Evolutionary conservation across 2,329 filamentous ascomycete species (phyloP).

Genomic region (Monosporascus sp.): DNA sequence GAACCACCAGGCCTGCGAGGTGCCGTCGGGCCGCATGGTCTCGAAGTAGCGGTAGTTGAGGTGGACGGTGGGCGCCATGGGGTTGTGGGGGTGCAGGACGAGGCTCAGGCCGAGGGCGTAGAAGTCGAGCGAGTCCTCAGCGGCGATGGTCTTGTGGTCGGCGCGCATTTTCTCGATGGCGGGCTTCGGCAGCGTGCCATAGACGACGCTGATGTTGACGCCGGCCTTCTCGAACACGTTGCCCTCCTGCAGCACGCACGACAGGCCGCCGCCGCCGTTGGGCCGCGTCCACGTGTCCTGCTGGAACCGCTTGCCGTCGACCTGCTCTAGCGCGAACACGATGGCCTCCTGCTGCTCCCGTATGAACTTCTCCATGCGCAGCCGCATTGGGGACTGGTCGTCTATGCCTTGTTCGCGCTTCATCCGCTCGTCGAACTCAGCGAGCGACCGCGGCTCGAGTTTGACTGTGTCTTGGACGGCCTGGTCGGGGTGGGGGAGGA

Average conservation of each 20-base stretch:
- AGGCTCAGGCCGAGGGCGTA: constrained; percentile 91
- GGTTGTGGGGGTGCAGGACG: constrained; percentile 89
- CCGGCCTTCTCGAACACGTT: constrained; percentile 98
- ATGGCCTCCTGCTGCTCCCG: constrained; percentile 89
- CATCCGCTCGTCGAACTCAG: constrained; percentile 74
- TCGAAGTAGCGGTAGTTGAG: constrained; percentile 99
- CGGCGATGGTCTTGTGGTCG: constrained; percentile 84
- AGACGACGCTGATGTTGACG: constrained; percentile 91
- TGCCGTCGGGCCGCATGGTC: constrained; percentile 79
- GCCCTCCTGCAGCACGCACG: constrained; percentile 90
- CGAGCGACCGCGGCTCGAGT: constrained; percentile 65
- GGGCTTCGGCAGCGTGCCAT: constrained; percentile 79
- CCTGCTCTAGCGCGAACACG: constrained; percentile 70
- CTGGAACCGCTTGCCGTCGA: constrained; percentile 79
- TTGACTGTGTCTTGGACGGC: constrained; percentile 35
- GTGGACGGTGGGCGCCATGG: constrained; percentile 95
- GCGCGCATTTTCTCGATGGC: constrained; percentile 91
- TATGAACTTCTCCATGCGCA: constrained; percentile 96
- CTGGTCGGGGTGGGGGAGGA: constrained; percentile 22
- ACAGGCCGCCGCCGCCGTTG: constrained; percentile 87
- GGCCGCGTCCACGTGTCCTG: constrained; percentile 83
- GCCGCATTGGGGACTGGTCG: constrained; percentile 83
- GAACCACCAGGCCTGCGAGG: constrained; percentile 92
- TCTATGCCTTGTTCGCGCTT: constrained; percentile 75
- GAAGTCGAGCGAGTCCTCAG: constrained; percentile 73